Evolutionary conservation across 257 asterid species (phyloP).

Genomic region (Capsicum baccatum): DNA sequence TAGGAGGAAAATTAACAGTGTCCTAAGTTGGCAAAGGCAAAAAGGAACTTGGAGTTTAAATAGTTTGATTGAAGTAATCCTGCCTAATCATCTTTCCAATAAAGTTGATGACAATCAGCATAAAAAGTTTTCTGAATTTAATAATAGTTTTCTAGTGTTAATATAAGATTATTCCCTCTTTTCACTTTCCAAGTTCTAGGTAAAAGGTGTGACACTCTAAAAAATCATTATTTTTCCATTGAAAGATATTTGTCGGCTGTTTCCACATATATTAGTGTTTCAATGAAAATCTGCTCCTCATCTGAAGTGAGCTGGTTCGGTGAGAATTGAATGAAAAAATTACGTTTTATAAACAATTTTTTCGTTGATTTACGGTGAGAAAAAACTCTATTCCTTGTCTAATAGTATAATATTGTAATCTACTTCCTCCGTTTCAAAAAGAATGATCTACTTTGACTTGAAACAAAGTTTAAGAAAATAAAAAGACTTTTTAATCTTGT

Average conservation of each 20-base stretch:
- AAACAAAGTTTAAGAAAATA: too few species aligned
- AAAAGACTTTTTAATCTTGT: too few species aligned
- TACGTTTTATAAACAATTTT: too few species aligned
- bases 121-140: constrained; percentile 32
- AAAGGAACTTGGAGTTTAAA: constrained; percentile 44
- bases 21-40: constrained; percentile 15
- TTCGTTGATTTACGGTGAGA: too few species aligned
- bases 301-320: too few species aligned
- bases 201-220: constrained; percentile 33
- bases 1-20: constrained; percentile 30
- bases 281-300: too few species aligned
- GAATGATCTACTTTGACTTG: too few species aligned
- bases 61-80: constrained; percentile 47
- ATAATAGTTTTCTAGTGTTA: constrained; percentile 26
- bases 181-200: constrained; percentile 37
- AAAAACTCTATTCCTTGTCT: too few species aligned
- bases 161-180: constrained; percentile 36
- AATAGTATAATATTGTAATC: constrained; percentile 28
- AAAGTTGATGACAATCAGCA: constrained; percentile 31
- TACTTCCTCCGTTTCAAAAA: neutral
- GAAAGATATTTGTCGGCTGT: too few species aligned
- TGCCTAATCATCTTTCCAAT: constrained; percentile 41
- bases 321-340: too few species aligned
- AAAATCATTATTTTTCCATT: too few species aligned
- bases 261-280: too few species aligned